phyloP scores from a whole-genome alignment of 2,329 filamentous ascomycete species.

The Conoideocrella luteorostrata region DNA sequence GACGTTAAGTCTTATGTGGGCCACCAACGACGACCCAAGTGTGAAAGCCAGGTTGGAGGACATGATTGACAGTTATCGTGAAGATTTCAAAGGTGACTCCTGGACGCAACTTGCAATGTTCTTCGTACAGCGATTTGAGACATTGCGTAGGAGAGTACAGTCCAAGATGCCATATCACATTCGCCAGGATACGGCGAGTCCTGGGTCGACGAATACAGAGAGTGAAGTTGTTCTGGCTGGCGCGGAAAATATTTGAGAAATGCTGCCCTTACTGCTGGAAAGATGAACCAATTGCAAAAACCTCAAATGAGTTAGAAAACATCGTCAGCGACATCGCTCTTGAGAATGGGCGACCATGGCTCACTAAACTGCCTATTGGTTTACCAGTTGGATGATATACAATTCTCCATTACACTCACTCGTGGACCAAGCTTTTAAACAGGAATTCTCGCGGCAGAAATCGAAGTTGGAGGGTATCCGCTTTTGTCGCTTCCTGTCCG shows the following conservation, averaged over 20 bases:
- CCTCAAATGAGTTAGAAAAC: too few relatives aligned
- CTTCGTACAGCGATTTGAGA: slow-evolving; percentile 7
- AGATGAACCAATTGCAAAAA: too few relatives aligned
- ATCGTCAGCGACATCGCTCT: too few relatives aligned
- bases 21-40: slow-evolving; percentile 5
- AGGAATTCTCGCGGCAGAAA: too few relatives aligned
- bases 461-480: too few relatives aligned
- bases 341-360: too few relatives aligned
- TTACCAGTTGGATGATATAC: too few relatives aligned
- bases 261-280: too few relatives aligned
- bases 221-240: not conserved
- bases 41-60: slow-evolving; percentile 2
- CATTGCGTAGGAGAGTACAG: not conserved
- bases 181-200: slow-evolving; percentile 3
- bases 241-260: not conserved
- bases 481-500: too few relatives aligned
- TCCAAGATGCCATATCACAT: not conserved
- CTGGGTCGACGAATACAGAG: slow-evolving; percentile 3
- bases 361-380: too few relatives aligned
- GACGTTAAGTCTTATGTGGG: slow-evolving; percentile 7
- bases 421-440: too few relatives aligned
- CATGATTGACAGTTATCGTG: slow-evolving; percentile 7
- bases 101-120: slow-evolving; percentile 7
- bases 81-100: slow-evolving; percentile 6
- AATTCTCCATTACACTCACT: too few relatives aligned